A percentile compares a stretch with the other conserved stretches of the same genome.
These are phyloP conservation scores for Cladochytrium replicatum DNA, from an alignment of 192 early-diverging fungal genomes.

Conservation along the genomic window DNA sequence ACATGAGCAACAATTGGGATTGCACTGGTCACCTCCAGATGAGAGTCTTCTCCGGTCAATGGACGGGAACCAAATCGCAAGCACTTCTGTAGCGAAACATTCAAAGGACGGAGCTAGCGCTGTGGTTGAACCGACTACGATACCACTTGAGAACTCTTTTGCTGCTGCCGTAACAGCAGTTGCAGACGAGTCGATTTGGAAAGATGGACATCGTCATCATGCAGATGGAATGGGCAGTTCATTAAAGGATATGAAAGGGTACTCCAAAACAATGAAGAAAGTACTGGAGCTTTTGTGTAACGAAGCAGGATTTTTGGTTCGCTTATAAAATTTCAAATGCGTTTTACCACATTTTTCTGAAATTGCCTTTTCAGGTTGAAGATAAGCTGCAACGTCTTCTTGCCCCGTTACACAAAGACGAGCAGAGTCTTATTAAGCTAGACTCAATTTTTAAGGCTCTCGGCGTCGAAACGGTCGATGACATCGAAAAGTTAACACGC, in stretches of 20 bases:
- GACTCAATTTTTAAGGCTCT: conserved; percentile 51
- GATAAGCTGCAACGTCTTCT: conserved; percentile 49
- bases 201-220: neutral
- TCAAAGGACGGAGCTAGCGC: conserved; percentile 5
- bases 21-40: conserved; percentile 31
- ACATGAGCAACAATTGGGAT: conserved; percentile 47
- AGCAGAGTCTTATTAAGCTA: conserved; percentile 44
- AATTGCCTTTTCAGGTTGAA: conserved; percentile 23
- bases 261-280: conserved; percentile 31
- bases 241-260: conserved; percentile 7
- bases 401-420: conserved; percentile 34
- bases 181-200: too few species aligned
- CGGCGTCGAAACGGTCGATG: conserved; percentile 40
- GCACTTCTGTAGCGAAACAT: neutral
- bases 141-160: too few species aligned
- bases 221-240: neutral
- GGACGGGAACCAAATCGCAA: conserved; percentile 9
- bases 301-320: conserved; percentile 43
- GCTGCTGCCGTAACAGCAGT: neutral
- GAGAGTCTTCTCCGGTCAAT: conserved; percentile 34
- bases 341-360: neutral
- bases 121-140: too few species aligned
- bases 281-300: conserved; percentile 40
- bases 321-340: neutral
- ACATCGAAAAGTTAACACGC: conserved; percentile 34